Conservation (phyloP, 148 eudicot genomes). For the Gaultheria prostrata region DNA sequence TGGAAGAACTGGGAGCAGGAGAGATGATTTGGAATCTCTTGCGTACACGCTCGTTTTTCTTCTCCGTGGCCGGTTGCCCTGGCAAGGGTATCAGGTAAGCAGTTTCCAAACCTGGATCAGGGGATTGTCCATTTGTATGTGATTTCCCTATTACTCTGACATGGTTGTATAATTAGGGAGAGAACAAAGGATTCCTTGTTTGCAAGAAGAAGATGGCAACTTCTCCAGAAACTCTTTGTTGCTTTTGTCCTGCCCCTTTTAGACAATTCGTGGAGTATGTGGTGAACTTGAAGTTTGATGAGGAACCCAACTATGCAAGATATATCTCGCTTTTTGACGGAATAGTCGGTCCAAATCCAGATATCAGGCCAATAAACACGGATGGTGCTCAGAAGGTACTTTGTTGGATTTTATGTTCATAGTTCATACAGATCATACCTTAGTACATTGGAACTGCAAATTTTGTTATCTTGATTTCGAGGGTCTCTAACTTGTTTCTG, state of each 20-base stretch:
- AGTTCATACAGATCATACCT: neutral
- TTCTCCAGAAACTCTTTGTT: constrained; percentile 79
- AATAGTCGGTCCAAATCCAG: constrained; percentile 89
- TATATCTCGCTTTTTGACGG: constrained; percentile 89
- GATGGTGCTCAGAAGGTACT: constrained; percentile 97
- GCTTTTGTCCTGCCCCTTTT: constrained; percentile 80
- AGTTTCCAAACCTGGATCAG: constrained; percentile 1
- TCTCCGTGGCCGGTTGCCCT: constrained; percentile 88
- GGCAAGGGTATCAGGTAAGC: constrained; percentile 91
- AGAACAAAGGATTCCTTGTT: constrained; percentile 88
- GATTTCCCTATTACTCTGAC: constrained; percentile 12
- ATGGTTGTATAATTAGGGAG: constrained; percentile 48
- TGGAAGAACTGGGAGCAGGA: constrained; percentile 88
- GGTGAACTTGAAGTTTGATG: constrained; percentile 91
- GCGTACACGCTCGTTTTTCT: constrained; percentile 92
- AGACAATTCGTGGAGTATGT: constrained; percentile 74
- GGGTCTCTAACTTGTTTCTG: constrained; percentile 3
- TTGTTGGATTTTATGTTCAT: neutral
- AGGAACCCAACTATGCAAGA: constrained; percentile 90
- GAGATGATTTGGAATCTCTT: constrained; percentile 97
- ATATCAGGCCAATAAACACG: constrained; percentile 86
- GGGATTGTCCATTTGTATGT: constrained; percentile 1
- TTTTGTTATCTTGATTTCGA: neutral
- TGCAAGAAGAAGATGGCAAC: constrained; percentile 98
- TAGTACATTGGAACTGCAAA: neutral